Percentiles rank a stretch among this genome's conserved stretches.
Evolutionary conservation across 495 filamentous ascomycete genomes (phyloP).

Genomic region (Ramalina peruviana): DNA sequence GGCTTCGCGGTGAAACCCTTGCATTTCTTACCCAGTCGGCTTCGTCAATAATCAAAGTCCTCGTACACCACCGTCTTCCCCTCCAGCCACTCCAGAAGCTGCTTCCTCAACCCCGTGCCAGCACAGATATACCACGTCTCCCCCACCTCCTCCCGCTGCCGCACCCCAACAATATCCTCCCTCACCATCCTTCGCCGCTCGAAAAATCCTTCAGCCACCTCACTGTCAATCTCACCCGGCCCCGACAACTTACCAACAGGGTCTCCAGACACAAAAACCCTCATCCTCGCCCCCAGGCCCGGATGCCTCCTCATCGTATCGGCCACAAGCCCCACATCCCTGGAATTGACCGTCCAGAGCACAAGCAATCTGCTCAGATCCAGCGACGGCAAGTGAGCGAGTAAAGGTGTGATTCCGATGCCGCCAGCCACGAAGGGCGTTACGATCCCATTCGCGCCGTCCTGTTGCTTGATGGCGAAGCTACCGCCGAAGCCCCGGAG

Average conservation of each 20-base stretch:
- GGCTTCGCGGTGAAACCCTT: no score
- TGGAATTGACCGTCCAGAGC: slow-evolving; percentile 50
- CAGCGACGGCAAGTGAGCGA: slow-evolving; percentile 43
- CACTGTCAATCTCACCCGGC: slow-evolving; percentile 9
- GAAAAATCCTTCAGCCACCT: slow-evolving; percentile 26
- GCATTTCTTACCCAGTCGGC: no score
- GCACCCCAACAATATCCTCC: slow-evolving; percentile 31
- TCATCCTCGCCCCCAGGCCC: slow-evolving; percentile 35
- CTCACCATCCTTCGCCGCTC: slow-evolving; percentile 39
- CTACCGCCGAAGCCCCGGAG: slow-evolving; percentile 62
- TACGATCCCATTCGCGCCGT: background rate
- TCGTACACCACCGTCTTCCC: slow-evolving; percentile 51
- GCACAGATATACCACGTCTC: slow-evolving; percentile 58
- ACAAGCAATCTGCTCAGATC: slow-evolving; percentile 34
- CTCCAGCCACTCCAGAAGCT: slow-evolving; percentile 46
- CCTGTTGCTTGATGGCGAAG: slow-evolving; percentile 35
- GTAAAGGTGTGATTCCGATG: slow-evolving; percentile 67
- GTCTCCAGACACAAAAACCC: slow-evolving; percentile 43
- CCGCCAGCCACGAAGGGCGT: slow-evolving; percentile 56
- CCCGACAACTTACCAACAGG: no score
- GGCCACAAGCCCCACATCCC: slow-evolving; percentile 46
- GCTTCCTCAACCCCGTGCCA: slow-evolving; percentile 38
- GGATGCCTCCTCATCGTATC: slow-evolving; percentile 42
- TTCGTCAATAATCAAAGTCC: slow-evolving; percentile 51
- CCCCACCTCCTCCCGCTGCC: slow-evolving; percentile 14